Conservation (phyloP, 192 early-diverging fungal species). For the Paraglomus brasilianum region DNA sequence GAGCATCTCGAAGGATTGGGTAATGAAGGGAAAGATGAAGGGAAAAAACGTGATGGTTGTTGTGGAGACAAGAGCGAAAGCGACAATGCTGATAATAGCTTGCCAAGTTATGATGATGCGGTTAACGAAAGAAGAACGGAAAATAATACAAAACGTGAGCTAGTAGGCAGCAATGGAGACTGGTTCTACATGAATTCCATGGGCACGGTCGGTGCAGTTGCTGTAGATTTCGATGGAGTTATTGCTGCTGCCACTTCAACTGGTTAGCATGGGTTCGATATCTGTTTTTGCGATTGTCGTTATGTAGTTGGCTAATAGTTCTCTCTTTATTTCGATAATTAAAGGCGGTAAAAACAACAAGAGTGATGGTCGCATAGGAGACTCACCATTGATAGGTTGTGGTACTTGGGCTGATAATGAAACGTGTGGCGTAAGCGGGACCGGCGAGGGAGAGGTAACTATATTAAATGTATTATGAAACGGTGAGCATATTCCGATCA, state of each 20-base stretch:
- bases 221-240: conserved; percentile 44
- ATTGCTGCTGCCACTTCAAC: conserved; percentile 48
- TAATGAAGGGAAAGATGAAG: not conserved
- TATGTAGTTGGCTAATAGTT: not conserved
- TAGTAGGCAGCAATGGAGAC: too few relatives aligned
- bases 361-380: conserved; percentile 44
- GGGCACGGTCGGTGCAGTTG: conserved; percentile 50
- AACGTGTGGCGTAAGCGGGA: conserved; percentile 44
- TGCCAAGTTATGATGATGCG: too few relatives aligned
- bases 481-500: conserved; percentile 1
- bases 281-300: not conserved
- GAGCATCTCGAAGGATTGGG: conserved; percentile 41
- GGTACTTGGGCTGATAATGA: conserved; percentile 51
- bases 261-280: conserved; percentile 9
- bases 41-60: not conserved
- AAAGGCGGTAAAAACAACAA: conserved; percentile 47
- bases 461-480: not conserved
- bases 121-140: too few relatives aligned
- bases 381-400: conserved; percentile 47
- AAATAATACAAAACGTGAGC: too few relatives aligned
- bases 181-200: conserved; percentile 26
- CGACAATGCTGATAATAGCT: not conserved
- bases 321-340: not conserved
- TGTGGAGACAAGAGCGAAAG: not conserved
- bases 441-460: conserved; percentile 47